A percentile compares a stretch with the other conserved stretches of the same genome.
Evolutionary conservation across 129 eudicot genomes (phyloP).

Genomic region (Tagetes erecta): DNA sequence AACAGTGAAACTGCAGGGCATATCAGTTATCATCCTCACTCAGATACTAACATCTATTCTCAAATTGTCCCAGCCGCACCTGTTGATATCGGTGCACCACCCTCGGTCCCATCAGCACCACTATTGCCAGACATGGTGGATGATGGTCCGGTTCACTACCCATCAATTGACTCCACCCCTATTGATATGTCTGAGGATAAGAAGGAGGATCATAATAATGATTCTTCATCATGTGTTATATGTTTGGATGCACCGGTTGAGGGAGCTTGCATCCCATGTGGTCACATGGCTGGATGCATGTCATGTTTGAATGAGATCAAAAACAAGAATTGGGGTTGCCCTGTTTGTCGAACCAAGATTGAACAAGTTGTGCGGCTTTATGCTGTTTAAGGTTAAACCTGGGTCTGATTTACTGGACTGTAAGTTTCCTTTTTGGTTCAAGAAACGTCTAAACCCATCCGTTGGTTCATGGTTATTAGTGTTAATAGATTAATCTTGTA

Average conservation of each 20-base stretch:
- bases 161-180: slow-evolving; percentile 57
- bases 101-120: slow-evolving; percentile 70
- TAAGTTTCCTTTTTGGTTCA: slow-evolving; percentile 26
- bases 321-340: slow-evolving; percentile 93
- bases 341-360: slow-evolving; percentile 87
- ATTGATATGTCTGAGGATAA: slow-evolving; percentile 27
- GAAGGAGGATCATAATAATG: slow-evolving; percentile 36
- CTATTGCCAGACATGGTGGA: slow-evolving; percentile 40
- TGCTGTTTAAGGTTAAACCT: slow-evolving; percentile 52
- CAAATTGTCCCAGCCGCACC: slow-evolving; percentile 41
- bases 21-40: slow-evolving; percentile 29
- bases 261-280: slow-evolving; percentile 97
- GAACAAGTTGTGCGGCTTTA: slow-evolving; percentile 80
- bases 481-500: slow-evolving; percentile 1
- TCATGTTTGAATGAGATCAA: slow-evolving; percentile 78
- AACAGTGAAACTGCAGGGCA: slow-evolving; percentile 17
- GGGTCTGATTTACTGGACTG: slow-evolving; percentile 28
- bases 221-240: slow-evolving; percentile 73
- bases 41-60: slow-evolving; percentile 33
- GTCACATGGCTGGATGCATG: slow-evolving; percentile 99
- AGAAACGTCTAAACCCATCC: not conserved
- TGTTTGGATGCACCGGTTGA: slow-evolving; percentile 94
- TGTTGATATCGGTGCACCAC: slow-evolving; percentile 17
- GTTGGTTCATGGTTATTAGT: not conserved
- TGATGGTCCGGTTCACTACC: slow-evolving; percentile 79